Percentiles rank a stretch among this genome's conserved stretches.
Evolutionary conservation across 352 stramenopile genomes (phyloP).

Genomic region (Sclerospora graminicola): DNA sequence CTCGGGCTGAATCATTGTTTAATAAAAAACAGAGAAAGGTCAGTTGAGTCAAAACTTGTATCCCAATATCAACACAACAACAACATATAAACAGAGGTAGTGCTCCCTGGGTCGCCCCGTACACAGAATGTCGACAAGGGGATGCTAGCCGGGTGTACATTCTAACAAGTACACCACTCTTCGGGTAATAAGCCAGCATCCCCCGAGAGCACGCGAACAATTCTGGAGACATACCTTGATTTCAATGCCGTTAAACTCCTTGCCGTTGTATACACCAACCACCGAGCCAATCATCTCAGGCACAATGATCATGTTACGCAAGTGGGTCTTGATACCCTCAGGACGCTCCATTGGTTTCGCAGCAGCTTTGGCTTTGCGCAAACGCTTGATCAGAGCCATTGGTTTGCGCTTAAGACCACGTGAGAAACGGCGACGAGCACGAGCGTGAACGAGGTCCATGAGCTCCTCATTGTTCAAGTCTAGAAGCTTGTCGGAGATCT

Average conservation of each 20-base stretch:
- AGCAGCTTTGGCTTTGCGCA: slow-evolving; percentile 98
- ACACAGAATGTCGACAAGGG: slow-evolving; percentile 82
- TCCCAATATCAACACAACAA: no score
- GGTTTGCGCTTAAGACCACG: slow-evolving; percentile 98
- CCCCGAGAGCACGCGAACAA: slow-evolving; percentile 67
- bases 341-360: slow-evolving; percentile 96
- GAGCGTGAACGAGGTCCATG: slow-evolving; percentile 95
- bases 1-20: slow-evolving; percentile 73
- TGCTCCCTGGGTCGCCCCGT: slow-evolving; percentile 82
- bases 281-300: slow-evolving; percentile 99
- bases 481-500: slow-evolving; percentile 98
- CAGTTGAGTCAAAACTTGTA: slow-evolving; percentile 1
- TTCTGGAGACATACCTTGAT: slow-evolving; percentile 95
- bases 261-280: slow-evolving; percentile 99
- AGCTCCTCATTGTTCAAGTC: slow-evolving; percentile 99
- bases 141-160: slow-evolving; percentile 40
- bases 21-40: slow-evolving; percentile 3
- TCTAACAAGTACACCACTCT: slow-evolving; percentile 47
- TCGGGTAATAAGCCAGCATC: slow-evolving; percentile 65
- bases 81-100: slow-evolving; percentile 7
- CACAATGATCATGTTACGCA: slow-evolving; percentile 99
- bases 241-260: slow-evolving; percentile 99
- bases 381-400: slow-evolving; percentile 98
- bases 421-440: slow-evolving; percentile 96
- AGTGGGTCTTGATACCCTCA: slow-evolving; percentile 98